These are phyloP conservation scores for Dillenia turbinata DNA, from an alignment of 164 flowering plant genomes.

Conservation along the genomic window DNA sequence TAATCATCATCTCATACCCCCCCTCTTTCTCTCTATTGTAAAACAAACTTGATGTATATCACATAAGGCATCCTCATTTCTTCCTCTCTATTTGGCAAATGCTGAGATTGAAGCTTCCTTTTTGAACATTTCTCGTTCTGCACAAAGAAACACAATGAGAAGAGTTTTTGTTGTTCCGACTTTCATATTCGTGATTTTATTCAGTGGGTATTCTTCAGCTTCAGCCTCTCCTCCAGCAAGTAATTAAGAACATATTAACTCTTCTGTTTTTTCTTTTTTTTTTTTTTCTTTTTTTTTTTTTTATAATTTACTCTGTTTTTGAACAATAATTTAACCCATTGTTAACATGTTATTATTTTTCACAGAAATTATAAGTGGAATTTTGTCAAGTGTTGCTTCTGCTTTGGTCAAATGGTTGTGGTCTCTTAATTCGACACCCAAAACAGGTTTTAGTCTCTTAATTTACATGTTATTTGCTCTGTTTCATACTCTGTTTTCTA, in stretches of 20 bases:
- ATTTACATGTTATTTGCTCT: slow-evolving; percentile 3
- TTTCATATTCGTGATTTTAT: slow-evolving; percentile 23
- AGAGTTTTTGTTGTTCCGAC: slow-evolving; percentile 19
- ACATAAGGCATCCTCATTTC: too few relatives aligned
- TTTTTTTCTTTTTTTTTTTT: too few relatives aligned
- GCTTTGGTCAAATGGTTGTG: slow-evolving; percentile 52
- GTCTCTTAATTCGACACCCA: slow-evolving; percentile 46
- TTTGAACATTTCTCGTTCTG: too few relatives aligned
- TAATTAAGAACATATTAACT: slow-evolving; percentile 16
- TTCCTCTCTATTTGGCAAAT: too few relatives aligned
- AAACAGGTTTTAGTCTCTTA: slow-evolving; percentile 24
- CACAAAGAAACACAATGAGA: slow-evolving; percentile 17
- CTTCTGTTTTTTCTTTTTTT: slow-evolving; percentile 1
- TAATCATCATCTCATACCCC: too few relatives aligned
- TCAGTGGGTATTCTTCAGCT: slow-evolving; percentile 27
- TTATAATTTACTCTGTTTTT: neutral
- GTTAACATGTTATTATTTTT: neutral
- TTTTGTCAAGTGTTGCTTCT: slow-evolving; percentile 53
- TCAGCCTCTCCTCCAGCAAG: slow-evolving; percentile 54
- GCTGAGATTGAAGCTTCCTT: too few relatives aligned
- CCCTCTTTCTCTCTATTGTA: neutral
- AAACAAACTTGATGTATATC: too few relatives aligned
- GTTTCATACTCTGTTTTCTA: too few relatives aligned
- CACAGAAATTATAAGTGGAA: slow-evolving; percentile 47
- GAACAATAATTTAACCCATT: too few relatives aligned